Percentiles rank a stretch among this genome's conserved stretches.
These are phyloP conservation scores for Bondarzewia mesenterica DNA, from an alignment of 1,284 basidiomycete species.

Conservation along the genomic window DNA sequence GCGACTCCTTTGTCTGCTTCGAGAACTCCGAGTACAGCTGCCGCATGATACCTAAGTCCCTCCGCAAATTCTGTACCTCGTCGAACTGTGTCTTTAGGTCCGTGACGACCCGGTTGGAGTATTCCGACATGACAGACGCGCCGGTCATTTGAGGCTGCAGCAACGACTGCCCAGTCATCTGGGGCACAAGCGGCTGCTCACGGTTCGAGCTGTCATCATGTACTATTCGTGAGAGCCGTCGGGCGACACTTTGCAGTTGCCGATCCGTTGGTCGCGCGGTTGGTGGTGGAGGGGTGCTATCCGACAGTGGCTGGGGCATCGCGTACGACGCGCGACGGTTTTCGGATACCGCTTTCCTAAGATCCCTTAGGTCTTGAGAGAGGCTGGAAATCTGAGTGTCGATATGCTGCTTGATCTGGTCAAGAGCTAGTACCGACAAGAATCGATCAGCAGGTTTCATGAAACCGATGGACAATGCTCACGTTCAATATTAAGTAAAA, in stretches of 20 bases:
- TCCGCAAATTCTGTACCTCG: slow-evolving; percentile 87
- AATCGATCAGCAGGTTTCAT: background rate
- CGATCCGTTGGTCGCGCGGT: slow-evolving; percentile 62
- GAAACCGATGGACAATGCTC: slow-evolving; percentile 28
- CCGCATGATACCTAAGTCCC: slow-evolving; percentile 88
- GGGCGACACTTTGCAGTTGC: slow-evolving; percentile 64
- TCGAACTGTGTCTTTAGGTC: slow-evolving; percentile 91
- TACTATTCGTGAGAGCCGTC: slow-evolving; percentile 60
- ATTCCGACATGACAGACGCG: slow-evolving; percentile 62
- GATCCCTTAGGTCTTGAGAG: slow-evolving; percentile 89
- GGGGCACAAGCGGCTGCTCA: slow-evolving; percentile 37
- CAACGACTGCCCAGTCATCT: slow-evolving; percentile 59
- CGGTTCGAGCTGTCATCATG: slow-evolving; percentile 25
- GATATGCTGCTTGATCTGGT: slow-evolving; percentile 98
- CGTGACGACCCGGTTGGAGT: slow-evolving; percentile 60
- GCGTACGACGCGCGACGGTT: slow-evolving; percentile 36
- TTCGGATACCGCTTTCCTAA: slow-evolving; percentile 59
- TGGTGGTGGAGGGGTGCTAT: slow-evolving; percentile 42
- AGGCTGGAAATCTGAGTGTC: slow-evolving; percentile 82
- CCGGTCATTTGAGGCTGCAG: slow-evolving; percentile 70
- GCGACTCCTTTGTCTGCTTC: slow-evolving; percentile 81
- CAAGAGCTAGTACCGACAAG: slow-evolving; percentile 60
- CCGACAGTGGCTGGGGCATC: slow-evolving; percentile 41
- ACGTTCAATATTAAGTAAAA: slow-evolving; percentile 97
- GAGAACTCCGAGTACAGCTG: slow-evolving; percentile 94